Base-by-base conservation (phyloP, 108 stramenopile genomes). In the Cylindrotheca fusiformis region DNA sequence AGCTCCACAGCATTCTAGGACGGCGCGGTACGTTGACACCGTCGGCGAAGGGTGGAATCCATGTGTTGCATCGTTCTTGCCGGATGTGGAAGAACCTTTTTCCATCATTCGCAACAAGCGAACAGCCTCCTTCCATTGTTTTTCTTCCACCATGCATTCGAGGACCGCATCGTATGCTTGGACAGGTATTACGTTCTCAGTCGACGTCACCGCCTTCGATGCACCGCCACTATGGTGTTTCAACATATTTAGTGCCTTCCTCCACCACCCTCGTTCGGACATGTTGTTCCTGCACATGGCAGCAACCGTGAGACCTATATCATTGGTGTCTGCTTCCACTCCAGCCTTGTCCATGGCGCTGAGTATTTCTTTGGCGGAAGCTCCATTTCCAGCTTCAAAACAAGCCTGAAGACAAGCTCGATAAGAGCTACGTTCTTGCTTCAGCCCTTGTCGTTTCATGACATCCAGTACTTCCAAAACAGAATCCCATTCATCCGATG, bases 1-100 rank as follows among this genome's bases (percentile, higher is more conserved):
- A 4, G 65, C 64, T 31, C 72, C 75, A 26, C 82, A 85, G 24
- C 75, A 76, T 49, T 85, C 88, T 32, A 89, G 72, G 1, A 83
- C 78, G 10, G 65, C 62, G 36, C 75, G 77, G 32, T 85, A 89
- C 14, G 78, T 79, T 0, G 81, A 80, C n/a, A 81, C 47, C 0
- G 51, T 55, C 2, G 77, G 77, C 4, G 56, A 4, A 0, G 69
- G 73, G 52, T 74, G 77, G 61, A 22, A 46, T 59, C 33, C 58
- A n/a, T n/a, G n/a, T n/a, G n/a, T n/a, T 44, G 41, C 59, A 51
- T 36, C 57, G 10, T 61, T 48, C 17, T 61, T 47, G 61, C 17
- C 26, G 18, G 50, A 3, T 18, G 12, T 57, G 30, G 2, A 17
- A 6, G 57, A 36, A 14, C 22, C 27, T 22, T 59, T 28, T 58